phyloP scores from a whole-genome alignment of 163 green algal genomes.

The Botryococcus braunii region DNA sequence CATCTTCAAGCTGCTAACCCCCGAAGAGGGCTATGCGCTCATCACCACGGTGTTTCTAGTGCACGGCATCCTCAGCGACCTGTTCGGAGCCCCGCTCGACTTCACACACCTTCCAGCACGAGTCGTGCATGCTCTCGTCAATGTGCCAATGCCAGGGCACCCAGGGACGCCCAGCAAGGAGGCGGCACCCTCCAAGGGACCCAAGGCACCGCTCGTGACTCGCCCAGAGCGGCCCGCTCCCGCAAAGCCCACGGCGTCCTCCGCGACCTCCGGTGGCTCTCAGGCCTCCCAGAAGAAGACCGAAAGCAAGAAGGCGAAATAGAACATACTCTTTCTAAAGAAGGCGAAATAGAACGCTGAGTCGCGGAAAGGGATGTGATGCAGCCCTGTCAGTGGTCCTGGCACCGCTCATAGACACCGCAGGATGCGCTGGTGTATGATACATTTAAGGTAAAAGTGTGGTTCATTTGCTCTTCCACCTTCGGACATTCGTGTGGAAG shows the following conservation, averaged over 20 bases:
- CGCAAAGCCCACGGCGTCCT: not conserved
- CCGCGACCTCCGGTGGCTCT: not conserved
- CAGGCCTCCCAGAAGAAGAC: too few species aligned
- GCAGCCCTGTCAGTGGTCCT: too few species aligned
- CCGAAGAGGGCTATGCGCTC: slow-evolving; percentile 3
- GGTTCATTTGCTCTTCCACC: too few species aligned
- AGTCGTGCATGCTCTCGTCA: not conserved
- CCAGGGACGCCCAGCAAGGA: not conserved
- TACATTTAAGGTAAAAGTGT: too few species aligned
- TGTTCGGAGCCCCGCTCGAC: slow-evolving; percentile 8
- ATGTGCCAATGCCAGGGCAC: slow-evolving; percentile 12
- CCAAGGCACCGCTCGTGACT: too few species aligned
- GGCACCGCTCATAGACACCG: too few species aligned
- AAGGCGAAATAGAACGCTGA: not conserved
- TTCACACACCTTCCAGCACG: slow-evolving; percentile 7
- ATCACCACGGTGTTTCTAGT: slow-evolving; percentile 8
- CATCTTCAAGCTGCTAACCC: not conserved
- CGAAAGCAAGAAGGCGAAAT: slow-evolving; percentile 6
- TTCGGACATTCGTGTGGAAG: too few species aligned
- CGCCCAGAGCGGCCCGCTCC: not conserved
- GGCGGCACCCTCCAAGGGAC: not conserved
- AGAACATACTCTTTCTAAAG: not conserved
- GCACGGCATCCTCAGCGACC: slow-evolving; percentile 6
- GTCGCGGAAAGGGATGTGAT: too few species aligned
- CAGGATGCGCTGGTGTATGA: too few species aligned